These are phyloP conservation scores for Dillenia suffruticosa DNA, from an alignment of 164 flowering plant species.

Conservation along the genomic window DNA sequence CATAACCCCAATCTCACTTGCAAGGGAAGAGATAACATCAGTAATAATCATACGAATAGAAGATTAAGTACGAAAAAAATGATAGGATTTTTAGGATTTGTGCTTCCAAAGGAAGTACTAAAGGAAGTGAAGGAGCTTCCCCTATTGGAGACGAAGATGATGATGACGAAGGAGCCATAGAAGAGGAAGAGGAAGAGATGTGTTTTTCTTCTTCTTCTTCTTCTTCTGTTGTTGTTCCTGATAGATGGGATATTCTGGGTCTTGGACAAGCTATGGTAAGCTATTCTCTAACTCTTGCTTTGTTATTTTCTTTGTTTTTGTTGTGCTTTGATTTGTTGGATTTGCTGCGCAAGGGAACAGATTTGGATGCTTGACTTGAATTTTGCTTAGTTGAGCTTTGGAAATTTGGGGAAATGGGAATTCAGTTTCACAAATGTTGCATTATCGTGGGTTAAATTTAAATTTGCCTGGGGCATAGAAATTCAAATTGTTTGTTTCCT, in stretches of 20 bases:
- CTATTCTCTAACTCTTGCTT: not conserved
- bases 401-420: no score
- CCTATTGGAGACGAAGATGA: slow-evolving; percentile 15
- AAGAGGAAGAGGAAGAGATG: slow-evolving; percentile 11
- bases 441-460: no score
- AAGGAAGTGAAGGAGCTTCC: no score
- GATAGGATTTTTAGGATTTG: slow-evolving; percentile 1
- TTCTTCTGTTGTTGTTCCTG: slow-evolving; percentile 25
- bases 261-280: slow-evolving; percentile 97
- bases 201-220: slow-evolving; percentile 3
- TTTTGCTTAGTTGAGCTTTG: no score
- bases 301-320: not conserved
- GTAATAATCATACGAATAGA: no score
- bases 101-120: not conserved
- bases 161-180: slow-evolving; percentile 30
- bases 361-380: no score
- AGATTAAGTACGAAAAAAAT: not conserved
- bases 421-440: no score
- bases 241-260: slow-evolving; percentile 88
- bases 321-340: not conserved
- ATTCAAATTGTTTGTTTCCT: no score
- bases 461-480: no score
- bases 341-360: no score
- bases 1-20: not conserved
- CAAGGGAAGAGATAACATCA: no score